Conservation (phyloP, 345 rosid genomes). For the Hibiscus trionum region DNA sequence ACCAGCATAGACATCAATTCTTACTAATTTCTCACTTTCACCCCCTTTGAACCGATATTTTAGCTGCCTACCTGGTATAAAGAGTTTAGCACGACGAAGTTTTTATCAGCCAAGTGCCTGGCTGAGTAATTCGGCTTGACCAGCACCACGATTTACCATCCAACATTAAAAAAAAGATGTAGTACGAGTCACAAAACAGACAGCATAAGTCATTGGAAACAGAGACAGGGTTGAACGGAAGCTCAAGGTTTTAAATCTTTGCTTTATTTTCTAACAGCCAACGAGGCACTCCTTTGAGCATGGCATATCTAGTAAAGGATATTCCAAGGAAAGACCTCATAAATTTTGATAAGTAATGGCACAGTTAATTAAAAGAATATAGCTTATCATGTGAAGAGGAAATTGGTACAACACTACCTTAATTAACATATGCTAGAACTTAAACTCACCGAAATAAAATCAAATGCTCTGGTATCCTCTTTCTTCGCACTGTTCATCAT, state of each 20-base stretch:
- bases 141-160: too few species aligned
- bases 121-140: neutral
- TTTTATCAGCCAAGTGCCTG: neutral
- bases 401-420: neutral
- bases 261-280: too few species aligned
- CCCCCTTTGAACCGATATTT: neutral
- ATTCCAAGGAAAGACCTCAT: neutral
- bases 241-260: too few species aligned
- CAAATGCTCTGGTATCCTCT: constrained; percentile 95
- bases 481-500: constrained; percentile 44
- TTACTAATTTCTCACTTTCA: neutral
- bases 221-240: too few species aligned
- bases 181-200: too few species aligned
- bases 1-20: neutral
- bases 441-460: constrained; percentile 86
- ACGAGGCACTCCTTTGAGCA: too few species aligned
- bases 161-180: neutral
- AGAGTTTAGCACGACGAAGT: neutral
- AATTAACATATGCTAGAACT: neutral
- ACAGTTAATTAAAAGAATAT: neutral
- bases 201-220: too few species aligned
- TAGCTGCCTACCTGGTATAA: neutral
- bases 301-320: neutral
- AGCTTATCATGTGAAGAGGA: neutral
- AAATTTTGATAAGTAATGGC: neutral